phyloP scores from a whole-genome alignment of 2,329 filamentous ascomycete species.

The Aspergillus flavus region DNA sequence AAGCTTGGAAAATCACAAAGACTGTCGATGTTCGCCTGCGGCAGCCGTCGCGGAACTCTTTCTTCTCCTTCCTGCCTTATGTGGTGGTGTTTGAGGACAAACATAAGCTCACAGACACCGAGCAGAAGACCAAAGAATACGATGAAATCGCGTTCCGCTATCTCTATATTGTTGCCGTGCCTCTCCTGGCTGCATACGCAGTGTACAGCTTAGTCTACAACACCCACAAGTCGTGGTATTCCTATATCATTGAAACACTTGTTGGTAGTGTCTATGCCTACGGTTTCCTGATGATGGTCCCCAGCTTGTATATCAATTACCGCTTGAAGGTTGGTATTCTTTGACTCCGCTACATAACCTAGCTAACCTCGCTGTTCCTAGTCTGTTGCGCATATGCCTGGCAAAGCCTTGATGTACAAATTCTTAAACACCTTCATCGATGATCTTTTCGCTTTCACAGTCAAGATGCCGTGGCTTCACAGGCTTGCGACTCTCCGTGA shows the following conservation, averaged over 20 bases:
- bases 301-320: constrained; percentile 98
- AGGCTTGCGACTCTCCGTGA: constrained; percentile 89
- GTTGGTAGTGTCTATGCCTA: constrained; percentile 97
- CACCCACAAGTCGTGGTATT: constrained; percentile 97
- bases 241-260: constrained; percentile 89
- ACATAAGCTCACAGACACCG: constrained; percentile 90
- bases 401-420: constrained; percentile 96
- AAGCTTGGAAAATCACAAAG: constrained; percentile 96
- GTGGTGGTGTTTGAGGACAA: constrained; percentile 90
- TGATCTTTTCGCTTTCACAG: constrained; percentile 96
- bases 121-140: constrained; percentile 98
- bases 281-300: constrained; percentile 99
- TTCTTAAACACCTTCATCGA: constrained; percentile 99
- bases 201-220: constrained; percentile 91
- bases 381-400: constrained; percentile 92
- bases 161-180: constrained; percentile 89
- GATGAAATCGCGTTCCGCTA: constrained; percentile 98
- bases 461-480: constrained; percentile 97
- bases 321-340: constrained; percentile 70
- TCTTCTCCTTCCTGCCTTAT: constrained; percentile 77
- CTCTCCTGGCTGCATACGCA: constrained; percentile 85
- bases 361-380: constrained; percentile 32
- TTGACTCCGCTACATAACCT: neutral
- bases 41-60: constrained; percentile 65
- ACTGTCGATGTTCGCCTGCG: constrained; percentile 86